Evolutionary conservation across 2,329 filamentous ascomycete genomes (phyloP).

Genomic region (Botrytis deweyae): DNA sequence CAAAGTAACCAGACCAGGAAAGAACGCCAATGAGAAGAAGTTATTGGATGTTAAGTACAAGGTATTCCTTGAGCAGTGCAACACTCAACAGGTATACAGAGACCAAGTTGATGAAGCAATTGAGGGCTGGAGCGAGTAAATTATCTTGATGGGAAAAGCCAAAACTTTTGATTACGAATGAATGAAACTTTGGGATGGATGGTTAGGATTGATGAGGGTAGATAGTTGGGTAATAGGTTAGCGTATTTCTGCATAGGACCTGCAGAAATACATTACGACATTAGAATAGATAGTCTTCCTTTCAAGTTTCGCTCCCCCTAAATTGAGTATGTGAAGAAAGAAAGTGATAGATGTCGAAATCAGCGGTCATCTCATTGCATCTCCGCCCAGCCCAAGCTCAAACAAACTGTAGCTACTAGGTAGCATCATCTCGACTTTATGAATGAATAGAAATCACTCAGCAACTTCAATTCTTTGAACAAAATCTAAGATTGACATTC

Average conservation of each 20-base stretch:
- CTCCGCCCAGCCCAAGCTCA: neutral
- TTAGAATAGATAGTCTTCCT: neutral
- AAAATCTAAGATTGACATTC: neutral
- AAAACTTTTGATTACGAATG: slow-evolving; percentile 1
- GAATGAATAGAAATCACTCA: neutral
- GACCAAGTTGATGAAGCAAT: slow-evolving; percentile 68
- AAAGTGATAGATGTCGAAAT: neutral
- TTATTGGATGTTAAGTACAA: slow-evolving; percentile 87
- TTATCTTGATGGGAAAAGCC: neutral
- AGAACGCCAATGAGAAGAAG: slow-evolving; percentile 70
- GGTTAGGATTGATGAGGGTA: neutral
- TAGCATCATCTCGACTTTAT: neutral
- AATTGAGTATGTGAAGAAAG: neutral
- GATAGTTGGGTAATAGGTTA: neutral
- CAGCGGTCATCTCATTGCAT: neutral
- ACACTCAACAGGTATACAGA: slow-evolving; percentile 80
- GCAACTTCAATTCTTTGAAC: neutral
- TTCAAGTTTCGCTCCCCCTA: neutral
- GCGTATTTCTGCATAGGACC: neutral
- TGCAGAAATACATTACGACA: neutral
- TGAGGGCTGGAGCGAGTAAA: slow-evolving; percentile 42
- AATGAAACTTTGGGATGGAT: slow-evolving; percentile 5
- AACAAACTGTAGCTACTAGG: neutral
- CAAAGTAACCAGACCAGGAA: slow-evolving; percentile 73
- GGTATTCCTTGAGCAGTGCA: slow-evolving; percentile 91